Evolutionary conservation across 176 grass and related monocot species (phyloP).

Genomic region (Phragmites australis): DNA sequence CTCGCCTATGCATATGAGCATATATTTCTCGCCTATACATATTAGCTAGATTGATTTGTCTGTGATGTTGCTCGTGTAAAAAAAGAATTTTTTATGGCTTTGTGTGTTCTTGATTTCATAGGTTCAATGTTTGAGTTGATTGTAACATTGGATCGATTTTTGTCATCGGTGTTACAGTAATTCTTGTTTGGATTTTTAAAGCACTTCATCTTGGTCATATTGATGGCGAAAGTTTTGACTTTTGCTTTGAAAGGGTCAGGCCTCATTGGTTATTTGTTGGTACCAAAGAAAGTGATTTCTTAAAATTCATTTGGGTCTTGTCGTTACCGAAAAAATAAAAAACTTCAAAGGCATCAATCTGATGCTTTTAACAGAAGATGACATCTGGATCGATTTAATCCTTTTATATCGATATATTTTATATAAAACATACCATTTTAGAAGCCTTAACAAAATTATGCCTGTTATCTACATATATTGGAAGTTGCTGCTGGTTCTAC

Average conservation of each 20-base stretch:
- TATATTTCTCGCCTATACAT: not conserved
- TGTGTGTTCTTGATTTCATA: not conserved
- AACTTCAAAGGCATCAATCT: not conserved
- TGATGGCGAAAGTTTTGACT: conserved; percentile 57
- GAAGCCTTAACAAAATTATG: not conserved
- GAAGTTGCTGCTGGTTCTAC: not conserved
- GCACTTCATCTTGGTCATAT: conserved; percentile 23
- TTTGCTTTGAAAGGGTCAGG: conserved; percentile 41
- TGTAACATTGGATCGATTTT: not conserved
- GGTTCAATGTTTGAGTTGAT: not conserved
- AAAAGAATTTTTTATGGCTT: not conserved
- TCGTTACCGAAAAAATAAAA: not conserved
- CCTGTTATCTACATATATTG: not conserved
- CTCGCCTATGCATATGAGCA: not conserved
- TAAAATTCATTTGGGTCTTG: conserved; percentile 23
- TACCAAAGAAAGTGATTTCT: conserved; percentile 27
- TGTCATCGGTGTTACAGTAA: not conserved
- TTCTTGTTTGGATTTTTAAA: conserved; percentile 22
- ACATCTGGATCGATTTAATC: not conserved
- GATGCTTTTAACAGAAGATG: not conserved
- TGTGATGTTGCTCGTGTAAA: not conserved
- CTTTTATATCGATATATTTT: not conserved
- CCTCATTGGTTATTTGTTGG: conserved; percentile 30
- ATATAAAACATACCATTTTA: not conserved
- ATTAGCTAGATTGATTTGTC: not conserved